Conservation (phyloP, 1,284 basidiomycete genomes). For the Boletellus dicymbophilus region DNA sequence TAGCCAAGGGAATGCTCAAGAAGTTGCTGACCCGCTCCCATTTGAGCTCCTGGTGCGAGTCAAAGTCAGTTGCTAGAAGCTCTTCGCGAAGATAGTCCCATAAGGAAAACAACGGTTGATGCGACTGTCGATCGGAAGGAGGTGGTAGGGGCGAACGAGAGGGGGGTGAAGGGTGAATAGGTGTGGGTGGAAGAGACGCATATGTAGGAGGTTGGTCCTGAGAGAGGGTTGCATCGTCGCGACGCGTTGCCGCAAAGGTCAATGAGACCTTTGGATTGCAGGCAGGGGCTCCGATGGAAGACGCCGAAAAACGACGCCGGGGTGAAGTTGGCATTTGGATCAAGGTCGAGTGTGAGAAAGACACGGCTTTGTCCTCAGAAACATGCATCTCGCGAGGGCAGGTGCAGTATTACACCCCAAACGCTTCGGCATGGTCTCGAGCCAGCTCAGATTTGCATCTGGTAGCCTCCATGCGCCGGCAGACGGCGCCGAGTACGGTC, state of each 20-base stretch:
- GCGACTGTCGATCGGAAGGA: slow-evolving; percentile 6
- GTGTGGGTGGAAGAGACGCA: slow-evolving; percentile 71
- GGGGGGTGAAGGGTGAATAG: slow-evolving; percentile 53
- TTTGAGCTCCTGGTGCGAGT: slow-evolving; percentile 91
- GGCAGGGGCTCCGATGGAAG: slow-evolving; percentile 24
- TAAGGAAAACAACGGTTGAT: slow-evolving; percentile 66
- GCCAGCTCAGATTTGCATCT: slow-evolving; percentile 43
- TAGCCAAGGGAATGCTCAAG: slow-evolving; percentile 87
- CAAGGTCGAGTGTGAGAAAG: slow-evolving; percentile 21
- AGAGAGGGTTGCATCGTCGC: slow-evolving; percentile 9
- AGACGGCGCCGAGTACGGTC: slow-evolving; percentile 46
- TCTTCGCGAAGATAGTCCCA: slow-evolving; percentile 94
- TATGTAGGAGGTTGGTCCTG: slow-evolving; percentile 44
- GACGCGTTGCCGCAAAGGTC: slow-evolving; percentile 13
- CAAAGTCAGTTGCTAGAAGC: slow-evolving; percentile 87
- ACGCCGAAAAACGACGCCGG: slow-evolving; percentile 34
- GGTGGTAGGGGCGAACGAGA: slow-evolving; percentile 24
- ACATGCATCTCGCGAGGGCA: slow-evolving; percentile 35
- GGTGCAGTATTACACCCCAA: slow-evolving; percentile 33
- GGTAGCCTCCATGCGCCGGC: slow-evolving; percentile 33
- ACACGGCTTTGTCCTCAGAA: not conserved
- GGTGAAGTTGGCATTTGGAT: slow-evolving; percentile 33
- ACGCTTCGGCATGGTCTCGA: slow-evolving; percentile 11
- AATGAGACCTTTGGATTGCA: slow-evolving; percentile 23
- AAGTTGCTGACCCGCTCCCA: slow-evolving; percentile 99